Base-by-base conservation (phyloP, 805 yeast genomes). In the Wickerhamomyces strasburgensis region DNA sequence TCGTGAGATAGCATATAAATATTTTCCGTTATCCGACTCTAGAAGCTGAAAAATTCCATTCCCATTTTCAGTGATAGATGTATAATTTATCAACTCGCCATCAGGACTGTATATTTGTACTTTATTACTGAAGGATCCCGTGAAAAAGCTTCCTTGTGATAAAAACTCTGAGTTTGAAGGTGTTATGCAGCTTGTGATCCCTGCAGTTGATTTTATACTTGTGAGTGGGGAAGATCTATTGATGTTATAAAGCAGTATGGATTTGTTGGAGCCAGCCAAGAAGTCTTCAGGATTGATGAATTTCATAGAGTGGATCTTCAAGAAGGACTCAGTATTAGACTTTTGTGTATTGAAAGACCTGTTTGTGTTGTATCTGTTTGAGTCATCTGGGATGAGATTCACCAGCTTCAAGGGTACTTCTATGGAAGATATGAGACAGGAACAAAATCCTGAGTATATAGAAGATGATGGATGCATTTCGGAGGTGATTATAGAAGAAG, bases 371-470 rank as follows among this genome's bases (percentile, higher is more conserved):
- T 40, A 7, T 38, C 51, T 13, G 35, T 45, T 37, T 38, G 49
- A 19, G n/a, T 29, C 41, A 5, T 29, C 35, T 4, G 51, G 57
- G 13, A 44, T 32, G 13, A 52, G 42, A 24, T 44, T 54, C 15
- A 42, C 39, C 23, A 67, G 35, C 35, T 59, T 66, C 23, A 68
- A 35, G 0, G 73, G 73, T 6, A 61, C 23, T 16, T 62, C 56
- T 29, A 54, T 49, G 3, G 57, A 54, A 0, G 63, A 55, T 0
- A 61, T 34, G 3, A 67, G 35, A 1, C 60, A 39, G 17, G 62
- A 59, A 29, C 44, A 44, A 4, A 33, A 25, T 0, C 49, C 54
- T 3, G 34, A 16, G 40, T 56, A 64, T n/a, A 64, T 36, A 0
- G 67, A 58, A 17, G 67, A 59, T 1, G 36, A 31, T 3, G 69